Evolutionary conservation across 2,329 filamentous ascomycete genomes (phyloP), one percentile per base, ranked within the genome.

Genomic region (Colletotrichum tofieldiae): DNA sequence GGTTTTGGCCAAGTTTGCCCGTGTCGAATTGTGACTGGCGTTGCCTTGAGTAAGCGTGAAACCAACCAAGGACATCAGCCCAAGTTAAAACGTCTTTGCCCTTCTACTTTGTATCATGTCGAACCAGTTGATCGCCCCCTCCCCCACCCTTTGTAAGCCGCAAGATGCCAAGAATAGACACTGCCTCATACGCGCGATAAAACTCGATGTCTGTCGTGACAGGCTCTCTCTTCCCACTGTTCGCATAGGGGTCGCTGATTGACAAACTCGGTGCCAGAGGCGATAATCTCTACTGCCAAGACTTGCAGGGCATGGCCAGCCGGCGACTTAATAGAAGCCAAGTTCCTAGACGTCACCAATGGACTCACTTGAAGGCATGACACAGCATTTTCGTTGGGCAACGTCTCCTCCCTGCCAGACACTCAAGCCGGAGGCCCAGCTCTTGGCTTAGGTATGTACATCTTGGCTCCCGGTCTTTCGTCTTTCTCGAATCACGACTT

Each of bases 1-100:
- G n/a, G 23, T 66, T 70, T 43, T 54, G 18, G 32, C 18, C 61
- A 52, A 52, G 41, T 37, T 8, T 23, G 26, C 54, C 59, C 67
- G 67, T 12, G 52, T 59, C 29, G 26, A 16, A 23, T n/a, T 23
- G 14, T 47, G 18, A 60, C 26, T 60, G 54, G 67, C 29, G 32
- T 51, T 37, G 29, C 5, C 16, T 58, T 39, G 23, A 66, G 62
- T 59, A 59, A 60, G 62, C 54, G 29, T 70, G 67, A 70, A 70
- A 70, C 67, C 35, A 39, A 23, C 51, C 52, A 37, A 26, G 41
- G 59, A 52, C 37, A 23, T 43, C 18, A n/a, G n/a, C 20, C 39
- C 41, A 35, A 64, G 59, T 37, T 56, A 18, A 68, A 64, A 63
- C 49, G 47, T n/a, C 32, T 23, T 7, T 35, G 45, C 23, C 26